These are phyloP conservation scores for Pseudogymnoascus sp. DNA, from an alignment of 2,329 filamentous ascomycete genomes.

Conservation along the genomic window DNA sequence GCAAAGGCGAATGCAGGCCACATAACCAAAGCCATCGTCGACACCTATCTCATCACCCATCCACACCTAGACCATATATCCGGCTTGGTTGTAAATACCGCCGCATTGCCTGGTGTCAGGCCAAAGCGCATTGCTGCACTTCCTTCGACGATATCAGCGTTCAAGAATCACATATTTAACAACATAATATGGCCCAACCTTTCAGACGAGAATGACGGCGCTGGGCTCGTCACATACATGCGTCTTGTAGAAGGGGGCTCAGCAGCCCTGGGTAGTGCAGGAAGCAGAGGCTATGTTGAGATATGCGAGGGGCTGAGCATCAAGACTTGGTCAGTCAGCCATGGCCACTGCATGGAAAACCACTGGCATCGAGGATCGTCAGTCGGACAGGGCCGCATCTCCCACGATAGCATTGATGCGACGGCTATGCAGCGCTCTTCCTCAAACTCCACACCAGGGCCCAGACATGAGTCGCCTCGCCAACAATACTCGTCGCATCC, in stretches of 20 bases:
- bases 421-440: background rate
- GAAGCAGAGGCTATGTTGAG: conserved; percentile 67
- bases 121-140: conserved; percentile 82
- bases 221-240: conserved; percentile 83
- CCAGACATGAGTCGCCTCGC: background rate
- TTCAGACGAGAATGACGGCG: conserved; percentile 90
- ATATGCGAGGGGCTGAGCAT: conserved; percentile 83
- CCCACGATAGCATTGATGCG: background rate
- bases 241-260: conserved; percentile 84
- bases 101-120: conserved; percentile 67
- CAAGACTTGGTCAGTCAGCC: conserved; percentile 77
- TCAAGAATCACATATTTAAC: conserved; percentile 95
- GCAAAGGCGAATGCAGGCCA: conserved; percentile 71
- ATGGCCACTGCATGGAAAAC: conserved; percentile 77
- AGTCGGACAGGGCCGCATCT: conserved; percentile 11
- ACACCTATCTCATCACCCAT: conserved; percentile 87
- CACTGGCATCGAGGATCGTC: conserved; percentile 54
- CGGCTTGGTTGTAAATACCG: conserved; percentile 88
- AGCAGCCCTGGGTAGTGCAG: conserved; percentile 54
- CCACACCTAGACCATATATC: conserved; percentile 94
- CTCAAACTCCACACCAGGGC: background rate
- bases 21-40: conserved; percentile 69
- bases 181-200: conserved; percentile 97
- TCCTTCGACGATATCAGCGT: conserved; percentile 79
- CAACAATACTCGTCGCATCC: background rate